A percentile compares a stretch with the other conserved stretches of the same genome.
Evolutionary conservation across 768 basidiomycete genomes (phyloP).

Genomic region (Rhizopogon salebrosus): DNA sequence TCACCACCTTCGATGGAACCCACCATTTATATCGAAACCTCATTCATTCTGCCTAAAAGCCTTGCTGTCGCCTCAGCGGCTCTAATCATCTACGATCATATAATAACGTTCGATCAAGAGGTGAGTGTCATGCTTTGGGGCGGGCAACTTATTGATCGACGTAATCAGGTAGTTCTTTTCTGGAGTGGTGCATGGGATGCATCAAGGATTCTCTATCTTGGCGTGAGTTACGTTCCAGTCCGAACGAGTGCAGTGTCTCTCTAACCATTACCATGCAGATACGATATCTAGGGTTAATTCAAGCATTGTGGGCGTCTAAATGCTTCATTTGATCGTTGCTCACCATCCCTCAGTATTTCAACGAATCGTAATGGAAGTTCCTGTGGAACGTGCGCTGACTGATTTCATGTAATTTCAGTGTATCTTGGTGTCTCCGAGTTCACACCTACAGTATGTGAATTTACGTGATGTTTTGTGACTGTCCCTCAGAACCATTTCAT

Average conservation of each 20-base stretch:
- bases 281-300: conserved; percentile 3
- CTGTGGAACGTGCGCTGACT: background rate
- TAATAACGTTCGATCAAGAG: conserved; percentile 7
- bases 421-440: background rate
- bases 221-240: background rate
- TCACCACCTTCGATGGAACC: too few species aligned
- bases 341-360: background rate
- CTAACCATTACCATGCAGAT: background rate
- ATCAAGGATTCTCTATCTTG: conserved; percentile 7
- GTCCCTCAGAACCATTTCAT: background rate
- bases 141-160: background rate
- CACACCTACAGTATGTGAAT: background rate
- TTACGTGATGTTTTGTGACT: background rate
- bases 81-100: conserved; percentile 7
- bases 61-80: background rate
- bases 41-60: background rate
- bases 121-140: background rate
- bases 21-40: too few species aligned
- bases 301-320: background rate
- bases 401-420: background rate
- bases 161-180: conserved; percentile 4
- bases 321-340: background rate
- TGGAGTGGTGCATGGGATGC: conserved; percentile 2
- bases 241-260: background rate
- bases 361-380: background rate